phyloP scores from a whole-genome alignment of 2,329 filamentous ascomycete species.

The Cladosporium colombiae region DNA sequence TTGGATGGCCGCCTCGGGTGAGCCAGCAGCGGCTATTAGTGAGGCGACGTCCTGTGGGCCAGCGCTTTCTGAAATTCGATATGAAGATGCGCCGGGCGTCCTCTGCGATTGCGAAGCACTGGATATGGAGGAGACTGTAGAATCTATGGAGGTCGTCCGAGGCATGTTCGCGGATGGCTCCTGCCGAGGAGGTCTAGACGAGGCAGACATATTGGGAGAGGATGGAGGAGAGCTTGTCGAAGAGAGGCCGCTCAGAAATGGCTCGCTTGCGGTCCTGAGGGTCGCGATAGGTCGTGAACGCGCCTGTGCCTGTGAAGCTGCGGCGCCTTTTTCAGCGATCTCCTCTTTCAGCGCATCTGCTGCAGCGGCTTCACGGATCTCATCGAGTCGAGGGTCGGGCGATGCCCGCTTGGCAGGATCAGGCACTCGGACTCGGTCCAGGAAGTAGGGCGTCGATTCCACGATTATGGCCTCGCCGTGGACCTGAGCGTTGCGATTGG shows the following conservation, averaged over 20 bases:
- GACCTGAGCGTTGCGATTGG: conserved; percentile 19
- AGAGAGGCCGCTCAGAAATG: conserved; percentile 25
- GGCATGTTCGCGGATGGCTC: conserved; percentile 30
- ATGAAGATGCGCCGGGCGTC: conserved; percentile 28
- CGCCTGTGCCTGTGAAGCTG: conserved; percentile 8
- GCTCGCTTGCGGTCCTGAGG: conserved; percentile 23
- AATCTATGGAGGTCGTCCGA: conserved; percentile 88
- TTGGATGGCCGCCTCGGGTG: conserved; percentile 83
- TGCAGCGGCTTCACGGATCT: conserved; percentile 28
- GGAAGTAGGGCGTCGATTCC: conserved; percentile 6
- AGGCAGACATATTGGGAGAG: conserved; percentile 40
- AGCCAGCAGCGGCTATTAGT: conserved; percentile 81
- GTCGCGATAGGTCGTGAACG: conserved; percentile 9
- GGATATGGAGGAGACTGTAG: conserved; percentile 70
- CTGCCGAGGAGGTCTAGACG: conserved; percentile 32
- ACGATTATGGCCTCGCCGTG: conserved; percentile 7
- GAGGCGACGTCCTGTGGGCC: conserved; percentile 73
- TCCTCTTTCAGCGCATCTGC: conserved; percentile 32
- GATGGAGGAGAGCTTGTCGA: conserved; percentile 36
- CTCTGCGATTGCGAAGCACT: conserved; percentile 39
- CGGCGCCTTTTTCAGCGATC: conserved; percentile 23
- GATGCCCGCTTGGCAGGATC: conserved; percentile 27
- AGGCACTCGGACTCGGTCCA: conserved; percentile 23
- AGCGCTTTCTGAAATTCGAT: conserved; percentile 57
- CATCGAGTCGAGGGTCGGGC: conserved; percentile 28